These are phyloP conservation scores for Tephrocybe sp. DNA, from an alignment of 768 basidiomycete genomes.

Conservation along the genomic window DNA sequence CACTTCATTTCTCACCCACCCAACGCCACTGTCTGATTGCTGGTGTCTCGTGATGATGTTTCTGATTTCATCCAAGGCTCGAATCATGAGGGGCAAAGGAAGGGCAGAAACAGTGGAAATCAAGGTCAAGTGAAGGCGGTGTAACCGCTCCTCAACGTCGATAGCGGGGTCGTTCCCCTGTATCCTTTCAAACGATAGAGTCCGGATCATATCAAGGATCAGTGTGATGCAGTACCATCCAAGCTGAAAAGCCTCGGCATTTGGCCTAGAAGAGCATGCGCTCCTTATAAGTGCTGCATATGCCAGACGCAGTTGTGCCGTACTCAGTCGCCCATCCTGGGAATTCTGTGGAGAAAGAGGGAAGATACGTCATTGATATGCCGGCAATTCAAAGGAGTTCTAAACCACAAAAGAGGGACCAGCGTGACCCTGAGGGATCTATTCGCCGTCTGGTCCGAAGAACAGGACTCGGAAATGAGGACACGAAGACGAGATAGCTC, in stretches of 20 bases:
- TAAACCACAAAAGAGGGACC: background rate
- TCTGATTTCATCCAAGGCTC: constrained; percentile 51
- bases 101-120: constrained; percentile 67
- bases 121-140: constrained; percentile 64
- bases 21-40: constrained; percentile 20
- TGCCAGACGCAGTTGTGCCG: constrained; percentile 69
- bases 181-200: constrained; percentile 23
- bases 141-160: constrained; percentile 30
- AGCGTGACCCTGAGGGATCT: background rate
- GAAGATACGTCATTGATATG: constrained; percentile 10
- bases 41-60: constrained; percentile 29
- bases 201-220: constrained; percentile 48
- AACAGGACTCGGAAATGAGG: background rate
- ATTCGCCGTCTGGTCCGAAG: background rate
- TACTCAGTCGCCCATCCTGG: constrained; percentile 55
- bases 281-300: constrained; percentile 70
- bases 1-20: constrained; percentile 7
- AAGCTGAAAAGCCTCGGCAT: constrained; percentile 39
- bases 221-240: constrained; percentile 69
- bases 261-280: constrained; percentile 42
- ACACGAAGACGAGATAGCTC: constrained; percentile 1
- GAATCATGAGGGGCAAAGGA: constrained; percentile 54
- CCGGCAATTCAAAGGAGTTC: constrained; percentile 6
- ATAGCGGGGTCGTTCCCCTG: constrained; percentile 19
- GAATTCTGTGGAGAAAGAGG: constrained; percentile 52